Base-by-base conservation (phyloP, 306 rosid genomes). In the Oxytropis ochrocephala region DNA sequence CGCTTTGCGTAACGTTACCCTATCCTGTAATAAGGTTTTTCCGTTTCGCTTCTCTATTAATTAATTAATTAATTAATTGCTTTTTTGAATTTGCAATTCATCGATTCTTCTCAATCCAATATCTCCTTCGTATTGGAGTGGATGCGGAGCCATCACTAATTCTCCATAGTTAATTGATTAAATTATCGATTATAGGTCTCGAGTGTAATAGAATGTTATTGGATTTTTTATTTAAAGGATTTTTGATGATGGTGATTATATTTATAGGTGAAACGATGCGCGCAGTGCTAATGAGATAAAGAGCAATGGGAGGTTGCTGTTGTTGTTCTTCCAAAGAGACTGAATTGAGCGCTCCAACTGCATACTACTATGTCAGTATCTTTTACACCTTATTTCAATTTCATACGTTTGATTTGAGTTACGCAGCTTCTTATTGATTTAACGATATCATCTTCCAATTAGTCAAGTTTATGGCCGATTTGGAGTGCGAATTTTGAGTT, bases 291-390 rank as follows among this genome's bases (percentile, higher is more conserved):
- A 64, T 67, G 70, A 73, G 80, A 62, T 82, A 84, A 88, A 32
- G 5, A 6, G 42, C 7, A 8, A 36, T 93, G 98, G 98, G 98
- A 73, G 89, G 90, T 76, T 93, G 96, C 42, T 93, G 98, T 59
- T 93, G 96, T 11, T 87, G 94, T 87, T 80, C 87, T 75, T 70
- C 89, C 13, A 79, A 70, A 75, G 84, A 80, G 78, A 72, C 83
- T 27, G 89, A 80, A 50, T 68, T 70, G 80, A 82, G 51, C 41
- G 75, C 72, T 75, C 85, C 79, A 10, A 86, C 90, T 13, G 63
- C 85, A 6, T 85, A 84, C 76, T 88, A 69, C 70, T 87, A 82
- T 75, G 97, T 90, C 55, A 69, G 88, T 84, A 66, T 6, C 67
- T 10, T 39, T 69, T 58, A 69, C 9, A 66, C 38, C 75, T 21